Percentiles rank a stretch among this genome's conserved stretches.
These are phyloP conservation scores for Discostella pseudostelligera DNA, from an alignment of 108 stramenopile species.

Conservation along the genomic window DNA sequence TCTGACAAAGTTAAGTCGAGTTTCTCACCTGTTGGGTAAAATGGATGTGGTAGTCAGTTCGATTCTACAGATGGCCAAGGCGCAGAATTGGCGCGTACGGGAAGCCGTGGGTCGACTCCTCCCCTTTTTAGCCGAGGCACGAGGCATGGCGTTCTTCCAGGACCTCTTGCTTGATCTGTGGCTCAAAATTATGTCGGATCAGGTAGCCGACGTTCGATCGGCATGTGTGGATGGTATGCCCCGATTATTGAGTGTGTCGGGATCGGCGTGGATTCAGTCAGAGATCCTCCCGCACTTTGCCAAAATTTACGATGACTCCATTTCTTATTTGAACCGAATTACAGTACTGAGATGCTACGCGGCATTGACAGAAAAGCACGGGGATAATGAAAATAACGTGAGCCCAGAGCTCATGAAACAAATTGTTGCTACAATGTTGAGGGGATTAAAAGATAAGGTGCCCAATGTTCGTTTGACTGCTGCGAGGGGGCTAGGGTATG, in stretches of 20 bases:
- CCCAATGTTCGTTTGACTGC: conserved; percentile 89
- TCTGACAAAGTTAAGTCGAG: conserved; percentile 75
- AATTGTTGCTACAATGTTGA: conserved; percentile 51
- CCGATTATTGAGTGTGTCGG: conserved; percentile 68
- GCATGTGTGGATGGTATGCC: conserved; percentile 78
- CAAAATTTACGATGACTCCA: conserved; percentile 68
- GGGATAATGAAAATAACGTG: conserved; percentile 35
- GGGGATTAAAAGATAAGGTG: conserved; percentile 74
- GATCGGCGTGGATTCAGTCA: conserved; percentile 73
- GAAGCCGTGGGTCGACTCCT: conserved; percentile 75
- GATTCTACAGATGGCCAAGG: conserved; percentile 82
- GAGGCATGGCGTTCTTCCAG: conserved; percentile 76
- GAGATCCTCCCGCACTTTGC: conserved; percentile 70
- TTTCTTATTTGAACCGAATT: conserved; percentile 77
- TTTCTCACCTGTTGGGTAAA: conserved; percentile 73
- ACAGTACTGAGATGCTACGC: conserved; percentile 76
- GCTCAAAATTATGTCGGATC: conserved; percentile 78
- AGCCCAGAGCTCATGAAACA: conserved; percentile 58
- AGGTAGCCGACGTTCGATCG: conserved; percentile 74
- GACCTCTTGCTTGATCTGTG: conserved; percentile 82
- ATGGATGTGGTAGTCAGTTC: conserved; percentile 79
- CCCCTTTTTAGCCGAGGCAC: conserved; percentile 82
- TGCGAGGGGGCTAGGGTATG: conserved; percentile 60
- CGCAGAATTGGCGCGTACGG: conserved; percentile 85
- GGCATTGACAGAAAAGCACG: conserved; percentile 47